Evolutionary conservation across 169 alveolate genomes (phyloP), one percentile per base, ranked within the genome.

Genomic region (Pseudocohnilembus persalinus): DNA sequence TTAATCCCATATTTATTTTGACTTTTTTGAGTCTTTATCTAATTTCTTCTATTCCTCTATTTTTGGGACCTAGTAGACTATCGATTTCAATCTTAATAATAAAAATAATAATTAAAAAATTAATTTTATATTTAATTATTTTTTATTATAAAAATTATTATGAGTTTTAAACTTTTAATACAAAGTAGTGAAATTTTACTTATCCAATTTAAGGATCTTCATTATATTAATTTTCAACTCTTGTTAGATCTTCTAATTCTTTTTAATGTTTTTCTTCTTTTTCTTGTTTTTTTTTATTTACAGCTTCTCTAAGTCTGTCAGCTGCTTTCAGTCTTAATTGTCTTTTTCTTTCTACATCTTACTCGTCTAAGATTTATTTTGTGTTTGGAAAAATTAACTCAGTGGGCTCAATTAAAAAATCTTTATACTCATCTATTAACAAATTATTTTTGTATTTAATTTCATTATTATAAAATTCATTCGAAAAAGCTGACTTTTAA

Each of bases 261-360:
- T 86, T 33, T 74, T 86, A 83, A 28, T 35, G 78, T 49, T 64
- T 24, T 31, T 75, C 64, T 33, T 81, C 63, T 65, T 86, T 80
- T 20, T 81, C 83, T 68, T 30, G 31, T 29, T 77, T 74, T 29
- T 83, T 81, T 86, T 86, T 74, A 35, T 79, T 33, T 31, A 86
- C 75, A 0, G 90, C 83, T 86, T 86, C 90, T 34, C 72, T 27
- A n/a, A 86, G 68, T 86, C 90, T 86, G 11, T 80, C 84, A 79
- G 81, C 83, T 74, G 73, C 49, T 74, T 82, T 86, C 31, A 74
- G 31, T 80, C 90, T 79, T 34, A 78, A 74, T 86, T 86, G 83
- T 49, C 80, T 35, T 33, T 81, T 86, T 75, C 87, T 86, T 15
- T 74, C 35, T 33, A 86, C 28, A 29, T 86, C 90, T 15, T 65